Percentiles rank a stretch among this genome's conserved stretches.
phyloP scores from a whole-genome alignment of 1,139 yeast species.

The Meyerozyma elateridarum region DNA sequence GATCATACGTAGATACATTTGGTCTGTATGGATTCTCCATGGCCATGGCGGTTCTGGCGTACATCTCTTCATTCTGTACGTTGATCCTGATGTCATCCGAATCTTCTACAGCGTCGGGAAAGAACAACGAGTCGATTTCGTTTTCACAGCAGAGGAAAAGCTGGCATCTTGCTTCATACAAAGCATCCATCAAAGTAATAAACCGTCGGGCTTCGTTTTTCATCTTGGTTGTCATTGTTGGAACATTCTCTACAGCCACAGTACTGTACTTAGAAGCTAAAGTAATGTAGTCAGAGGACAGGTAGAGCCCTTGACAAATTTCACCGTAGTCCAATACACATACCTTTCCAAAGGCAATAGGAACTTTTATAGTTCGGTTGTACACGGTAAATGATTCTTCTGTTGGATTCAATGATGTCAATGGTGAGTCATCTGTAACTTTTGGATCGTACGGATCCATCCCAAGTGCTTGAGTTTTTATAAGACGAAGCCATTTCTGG shows the following conservation, averaged over 20 bases:
- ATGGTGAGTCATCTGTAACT: constrained; percentile 14
- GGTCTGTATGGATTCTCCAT: constrained; percentile 65
- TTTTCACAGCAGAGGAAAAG: constrained; percentile 48
- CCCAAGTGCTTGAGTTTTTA: constrained; percentile 19
- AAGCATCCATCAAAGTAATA: constrained; percentile 62
- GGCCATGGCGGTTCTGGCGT: constrained; percentile 58
- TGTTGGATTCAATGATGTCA: constrained; percentile 19
- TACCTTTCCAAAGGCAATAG: constrained; percentile 36
- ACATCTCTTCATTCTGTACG: constrained; percentile 68
- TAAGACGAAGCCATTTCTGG: constrained; percentile 35
- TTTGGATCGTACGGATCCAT: constrained; percentile 10
- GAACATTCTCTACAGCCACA: constrained; percentile 57
- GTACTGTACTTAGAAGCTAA: constrained; percentile 56
- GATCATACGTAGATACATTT: constrained; percentile 59
- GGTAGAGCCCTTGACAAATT: constrained; percentile 55
- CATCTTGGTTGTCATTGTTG: constrained; percentile 52
- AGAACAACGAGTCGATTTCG: constrained; percentile 49
- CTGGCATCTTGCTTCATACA: constrained; percentile 64
- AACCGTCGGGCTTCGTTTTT: constrained; percentile 68
- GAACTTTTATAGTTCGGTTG: constrained; percentile 48
- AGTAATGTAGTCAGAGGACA: constrained; percentile 68
- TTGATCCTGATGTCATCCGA: constrained; percentile 26
- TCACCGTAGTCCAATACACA: constrained; percentile 51
- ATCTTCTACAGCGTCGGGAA: constrained; percentile 41
- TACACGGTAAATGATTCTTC: constrained; percentile 45